Base-by-base conservation (phyloP, 1,139 yeast species). In the Debaryomyces nepalensis region DNA sequence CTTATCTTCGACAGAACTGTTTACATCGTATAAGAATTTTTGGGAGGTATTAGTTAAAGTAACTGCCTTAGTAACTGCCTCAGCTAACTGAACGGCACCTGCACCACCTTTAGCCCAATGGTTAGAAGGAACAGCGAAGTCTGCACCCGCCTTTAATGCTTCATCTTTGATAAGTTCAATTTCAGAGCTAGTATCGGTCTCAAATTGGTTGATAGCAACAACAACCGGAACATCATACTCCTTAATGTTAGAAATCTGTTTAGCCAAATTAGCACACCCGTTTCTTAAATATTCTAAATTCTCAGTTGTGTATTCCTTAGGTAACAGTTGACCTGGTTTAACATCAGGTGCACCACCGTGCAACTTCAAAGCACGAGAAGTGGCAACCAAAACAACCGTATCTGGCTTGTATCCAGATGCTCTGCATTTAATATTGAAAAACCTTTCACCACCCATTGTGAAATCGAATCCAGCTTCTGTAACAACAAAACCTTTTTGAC, bases 361-460 rank as follows among this genome's bases (percentile, higher is more conserved):
- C 49, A 84, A 70, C 63, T 86, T 86, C 66, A 86, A 73, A 5
- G 93, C 95, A 61, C 93, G 74, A 3, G 86, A 79, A 30, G 95
- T 86, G 26, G 95, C 90, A 46, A 86, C 95, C 47, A 86, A 70
- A 24, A 86, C 90, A 40, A 85, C 87, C 26, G 82, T 79, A 59
- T 85, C 83, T 20, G 95, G 95, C 46, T 73, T 71, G 49, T 81
- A 68, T 1, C 89, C 91, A 32, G 88, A 82, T 6, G 89, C 73
- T 64, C 93, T 79, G 57, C 91, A 84, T 66, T 86, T 86, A 60
- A 86, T 85, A 64, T 85, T 83, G 66, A 84, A 79, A 64, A 85
- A 85, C 63, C 95, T 75, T 69, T 86, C 95, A 55, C 95, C 95
- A 53, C 95, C 95, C 95, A 86, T 86, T 32, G 93, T 84, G 64